Percentiles rank a stretch among this genome's conserved stretches.
Evolutionary conservation across 2,329 filamentous ascomycete genomes (phyloP).

Genomic region (Phialophora macrospora): DNA sequence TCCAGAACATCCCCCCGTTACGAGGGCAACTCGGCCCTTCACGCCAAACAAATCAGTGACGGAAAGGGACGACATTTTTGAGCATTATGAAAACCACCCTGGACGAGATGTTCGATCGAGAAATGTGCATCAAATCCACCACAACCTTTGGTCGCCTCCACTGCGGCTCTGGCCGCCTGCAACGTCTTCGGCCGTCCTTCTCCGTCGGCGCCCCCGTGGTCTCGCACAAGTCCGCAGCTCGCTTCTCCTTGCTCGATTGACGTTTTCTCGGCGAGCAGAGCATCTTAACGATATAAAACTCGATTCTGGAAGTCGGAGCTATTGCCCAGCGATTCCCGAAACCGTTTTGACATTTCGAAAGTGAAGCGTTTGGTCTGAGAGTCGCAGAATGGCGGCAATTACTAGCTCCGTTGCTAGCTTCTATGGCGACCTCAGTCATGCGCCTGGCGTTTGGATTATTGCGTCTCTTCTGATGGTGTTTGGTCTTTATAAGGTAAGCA

Average conservation of each 20-base stretch:
- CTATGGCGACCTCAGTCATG: conserved; percentile 26
- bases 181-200: conserved; percentile 18
- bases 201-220: conserved; percentile 12
- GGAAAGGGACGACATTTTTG: conserved; percentile 25
- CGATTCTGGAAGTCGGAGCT: neutral
- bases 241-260: conserved; percentile 22
- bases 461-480: conserved; percentile 19
- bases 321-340: neutral
- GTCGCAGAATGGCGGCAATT: conserved; percentile 4
- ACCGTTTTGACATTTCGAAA: conserved; percentile 1
- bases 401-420: conserved; percentile 23
- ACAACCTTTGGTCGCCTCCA: conserved; percentile 3
- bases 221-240: conserved; percentile 29
- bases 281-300: conserved; percentile 17
- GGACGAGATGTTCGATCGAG: neutral
- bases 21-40: conserved; percentile 51
- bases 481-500: conserved; percentile 31
- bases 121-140: conserved; percentile 1
- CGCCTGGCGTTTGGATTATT: conserved; percentile 27
- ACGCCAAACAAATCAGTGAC: conserved; percentile 43
- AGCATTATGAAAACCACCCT: neutral
- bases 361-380: neutral
- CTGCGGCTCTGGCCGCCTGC: conserved; percentile 16
- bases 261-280: conserved; percentile 8
- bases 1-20: conserved; percentile 54